Conservation (phyloP, 192 early-diverging fungal genomes). For the Entomortierella beljakovae region DNA sequence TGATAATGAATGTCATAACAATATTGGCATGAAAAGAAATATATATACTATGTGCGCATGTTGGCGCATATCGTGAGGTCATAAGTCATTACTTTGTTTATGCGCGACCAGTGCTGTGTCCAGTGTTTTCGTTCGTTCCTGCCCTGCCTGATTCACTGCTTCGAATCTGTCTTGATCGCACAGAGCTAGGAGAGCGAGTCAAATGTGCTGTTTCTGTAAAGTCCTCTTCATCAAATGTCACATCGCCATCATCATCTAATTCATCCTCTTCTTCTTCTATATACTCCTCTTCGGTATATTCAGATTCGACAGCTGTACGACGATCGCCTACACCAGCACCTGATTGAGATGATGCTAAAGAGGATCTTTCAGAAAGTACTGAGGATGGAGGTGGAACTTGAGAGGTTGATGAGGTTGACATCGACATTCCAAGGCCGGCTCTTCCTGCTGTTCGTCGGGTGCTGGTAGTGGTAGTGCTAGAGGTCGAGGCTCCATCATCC, state of each 20-base stretch:
- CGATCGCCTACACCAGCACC: conserved; percentile 4
- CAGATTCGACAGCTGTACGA: conserved; percentile 46
- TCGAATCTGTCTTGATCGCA: conserved; percentile 18
- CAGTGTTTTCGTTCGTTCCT: conserved; percentile 7
- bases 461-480: conserved; percentile 13
- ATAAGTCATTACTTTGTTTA: conserved; percentile 1
- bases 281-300: conserved; percentile 52
- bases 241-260: conserved; percentile 36
- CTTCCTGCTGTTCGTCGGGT: conserved; percentile 26
- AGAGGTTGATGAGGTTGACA: conserved; percentile 22
- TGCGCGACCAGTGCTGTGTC: conserved; percentile 27
- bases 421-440: conserved; percentile 27
- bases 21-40: too few species aligned
- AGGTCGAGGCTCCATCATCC: conserved; percentile 26
- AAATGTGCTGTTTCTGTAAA: conserved; percentile 39
- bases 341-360: conserved; percentile 30
- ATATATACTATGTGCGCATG: conserved; percentile 1
- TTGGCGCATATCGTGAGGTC: neutral
- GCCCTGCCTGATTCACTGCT: conserved; percentile 3
- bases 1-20: too few species aligned
- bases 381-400: conserved; percentile 45
- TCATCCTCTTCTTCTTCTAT: conserved; percentile 30
- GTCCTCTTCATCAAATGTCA: conserved; percentile 45
- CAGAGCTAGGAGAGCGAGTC: conserved; percentile 15
- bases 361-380: conserved; percentile 36